Evolutionary conservation across 257 asterid species (phyloP).

Genomic region (Nicotiana attenuata): DNA sequence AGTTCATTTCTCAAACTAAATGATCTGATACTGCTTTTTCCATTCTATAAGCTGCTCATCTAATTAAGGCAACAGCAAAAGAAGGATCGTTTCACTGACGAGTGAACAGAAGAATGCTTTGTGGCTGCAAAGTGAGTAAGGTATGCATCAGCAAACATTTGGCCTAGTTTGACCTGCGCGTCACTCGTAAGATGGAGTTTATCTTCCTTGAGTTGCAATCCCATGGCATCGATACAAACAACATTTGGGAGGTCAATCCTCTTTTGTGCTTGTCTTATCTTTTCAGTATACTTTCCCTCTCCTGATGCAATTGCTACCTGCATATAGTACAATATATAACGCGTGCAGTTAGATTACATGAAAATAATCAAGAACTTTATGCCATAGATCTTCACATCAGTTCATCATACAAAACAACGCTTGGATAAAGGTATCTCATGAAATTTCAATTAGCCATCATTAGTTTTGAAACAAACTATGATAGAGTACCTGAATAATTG

Average conservation of each 20-base stretch:
- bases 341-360: not conserved
- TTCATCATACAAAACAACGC: no score
- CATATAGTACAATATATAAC: not conserved
- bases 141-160: slow-evolving; percentile 49
- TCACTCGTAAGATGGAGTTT: slow-evolving; percentile 65
- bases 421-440: no score
- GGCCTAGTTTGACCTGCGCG: slow-evolving; percentile 62
- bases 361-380: not conserved
- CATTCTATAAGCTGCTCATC: not conserved
- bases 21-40: not conserved
- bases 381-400: not conserved
- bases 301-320: slow-evolving; percentile 81
- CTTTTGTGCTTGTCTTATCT: slow-evolving; percentile 54
- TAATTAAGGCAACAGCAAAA: not conserved
- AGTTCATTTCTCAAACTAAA: not conserved
- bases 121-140: slow-evolving; percentile 29
- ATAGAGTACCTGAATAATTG: slow-evolving; percentile 56
- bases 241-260: slow-evolving; percentile 56
- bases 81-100: not conserved
- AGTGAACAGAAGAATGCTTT: not conserved
- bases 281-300: slow-evolving; percentile 33
- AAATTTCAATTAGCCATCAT: not conserved
- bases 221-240: slow-evolving; percentile 57
- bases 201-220: slow-evolving; percentile 60
- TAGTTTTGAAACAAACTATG: not conserved